A percentile compares a stretch with the other conserved stretches of the same genome.
These are phyloP conservation scores for Xylaria venustula DNA, from an alignment of 495 filamentous ascomycete genomes.

Conservation along the genomic window DNA sequence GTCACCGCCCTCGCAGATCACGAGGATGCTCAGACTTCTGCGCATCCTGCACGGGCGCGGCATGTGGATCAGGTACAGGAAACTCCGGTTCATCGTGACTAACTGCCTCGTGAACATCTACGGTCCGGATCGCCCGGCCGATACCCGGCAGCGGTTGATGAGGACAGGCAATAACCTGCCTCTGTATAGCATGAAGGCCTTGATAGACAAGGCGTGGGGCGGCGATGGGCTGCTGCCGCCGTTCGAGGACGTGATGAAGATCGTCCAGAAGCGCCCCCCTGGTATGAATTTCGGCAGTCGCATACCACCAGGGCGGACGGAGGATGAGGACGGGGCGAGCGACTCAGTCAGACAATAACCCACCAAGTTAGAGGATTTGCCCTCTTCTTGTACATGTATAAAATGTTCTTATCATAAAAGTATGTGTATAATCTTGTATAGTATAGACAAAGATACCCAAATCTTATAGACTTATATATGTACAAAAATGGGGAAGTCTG, in stretches of 20 bases:
- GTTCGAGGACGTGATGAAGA: conserved; percentile 13
- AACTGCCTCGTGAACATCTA: conserved; percentile 30
- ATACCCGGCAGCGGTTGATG: conserved; percentile 5
- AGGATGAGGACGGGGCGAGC: not conserved
- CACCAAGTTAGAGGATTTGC: not conserved
- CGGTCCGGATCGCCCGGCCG: conserved; percentile 16
- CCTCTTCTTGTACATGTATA: too few relatives aligned
- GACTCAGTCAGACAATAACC: not conserved
- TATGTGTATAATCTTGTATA: not conserved
- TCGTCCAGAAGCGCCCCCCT: not conserved
- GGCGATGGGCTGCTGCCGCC: conserved; percentile 26
- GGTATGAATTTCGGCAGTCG: not conserved
- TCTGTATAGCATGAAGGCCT: conserved; percentile 24
- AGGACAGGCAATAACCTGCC: conserved; percentile 21
- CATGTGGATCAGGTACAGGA: conserved; percentile 6
- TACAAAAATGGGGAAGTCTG: not conserved
- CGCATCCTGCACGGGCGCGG: conserved; percentile 25
- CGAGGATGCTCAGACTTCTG: conserved; percentile 23
- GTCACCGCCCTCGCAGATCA: conserved; percentile 24
- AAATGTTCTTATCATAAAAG: not conserved
- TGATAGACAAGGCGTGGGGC: conserved; percentile 35
- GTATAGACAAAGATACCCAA: conserved; percentile 7
- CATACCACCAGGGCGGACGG: not conserved
- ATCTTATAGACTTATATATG: not conserved
- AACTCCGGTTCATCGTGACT: not conserved